A percentile compares a stretch with the other conserved stretches of the same genome.
Evolutionary conservation across 768 basidiomycete genomes (phyloP).

Genomic region (Auriscalpium microsporum): DNA sequence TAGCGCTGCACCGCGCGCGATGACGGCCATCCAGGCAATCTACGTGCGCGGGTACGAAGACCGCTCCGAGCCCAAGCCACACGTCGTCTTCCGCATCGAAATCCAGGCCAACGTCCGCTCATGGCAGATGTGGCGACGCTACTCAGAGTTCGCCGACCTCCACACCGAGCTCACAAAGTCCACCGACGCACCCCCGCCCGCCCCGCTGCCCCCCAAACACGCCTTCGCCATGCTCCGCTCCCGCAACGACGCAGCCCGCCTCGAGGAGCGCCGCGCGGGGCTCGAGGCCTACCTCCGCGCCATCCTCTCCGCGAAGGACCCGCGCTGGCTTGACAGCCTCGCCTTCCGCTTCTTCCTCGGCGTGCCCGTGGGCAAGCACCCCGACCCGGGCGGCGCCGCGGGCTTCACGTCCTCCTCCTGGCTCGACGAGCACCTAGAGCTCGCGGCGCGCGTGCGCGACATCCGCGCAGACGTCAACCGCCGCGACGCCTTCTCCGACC

Average conservation of each 20-base stretch:
- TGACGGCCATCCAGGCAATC: conserved; percentile 74
- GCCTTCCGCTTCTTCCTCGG: conserved; percentile 85
- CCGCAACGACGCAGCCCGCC: conserved; percentile 46
- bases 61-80: conserved; percentile 61
- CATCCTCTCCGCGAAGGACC: conserved; percentile 75
- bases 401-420: conserved; percentile 74
- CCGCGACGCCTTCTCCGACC: conserved; percentile 75
- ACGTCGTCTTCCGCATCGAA: conserved; percentile 74
- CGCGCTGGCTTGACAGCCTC: conserved; percentile 70
- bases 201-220: conserved; percentile 79
- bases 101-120: conserved; percentile 84
- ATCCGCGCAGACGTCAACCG: conserved; percentile 82
- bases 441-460: conserved; percentile 70
- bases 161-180: conserved; percentile 73
- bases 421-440: conserved; percentile 81
- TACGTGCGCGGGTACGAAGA: conserved; percentile 63
- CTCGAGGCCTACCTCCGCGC: conserved; percentile 83
- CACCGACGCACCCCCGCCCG: conserved; percentile 75
- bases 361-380: conserved; percentile 54
- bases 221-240: conserved; percentile 58
- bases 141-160: conserved; percentile 89
- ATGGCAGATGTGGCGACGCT: conserved; percentile 92
- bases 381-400: conserved; percentile 19
- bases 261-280: conserved; percentile 69
- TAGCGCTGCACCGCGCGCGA: conserved; percentile 19